These are phyloP conservation scores for Trifolium fragiferum DNA, from an alignment of 306 rosid species.

Conservation along the genomic window DNA sequence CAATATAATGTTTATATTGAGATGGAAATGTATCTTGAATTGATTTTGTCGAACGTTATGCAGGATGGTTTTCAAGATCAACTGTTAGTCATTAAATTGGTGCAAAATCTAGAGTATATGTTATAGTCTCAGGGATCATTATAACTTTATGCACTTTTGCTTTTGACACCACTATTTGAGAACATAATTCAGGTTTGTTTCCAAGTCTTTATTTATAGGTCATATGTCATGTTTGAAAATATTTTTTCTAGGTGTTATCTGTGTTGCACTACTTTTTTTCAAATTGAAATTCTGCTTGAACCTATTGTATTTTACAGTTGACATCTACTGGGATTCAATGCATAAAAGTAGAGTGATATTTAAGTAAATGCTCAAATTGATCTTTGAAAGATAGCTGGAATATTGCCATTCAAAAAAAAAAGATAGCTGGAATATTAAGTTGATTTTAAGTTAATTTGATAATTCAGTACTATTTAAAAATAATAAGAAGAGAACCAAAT, in stretches of 20 bases:
- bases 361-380: slow-evolving; percentile 19
- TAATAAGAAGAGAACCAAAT: too few species aligned
- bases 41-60: slow-evolving; percentile 20
- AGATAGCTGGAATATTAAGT: too few species aligned
- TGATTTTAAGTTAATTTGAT: too few species aligned
- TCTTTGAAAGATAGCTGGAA: slow-evolving; percentile 2
- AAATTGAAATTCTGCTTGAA: slow-evolving; percentile 35
- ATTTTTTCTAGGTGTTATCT: slow-evolving; percentile 14
- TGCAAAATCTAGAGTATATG: slow-evolving; percentile 91
- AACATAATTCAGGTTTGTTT: slow-evolving; percentile 84
- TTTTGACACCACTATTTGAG: slow-evolving; percentile 84
- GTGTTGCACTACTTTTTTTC: slow-evolving; percentile 8
- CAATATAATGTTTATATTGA: slow-evolving; percentile 24
- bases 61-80: slow-evolving; percentile 98
- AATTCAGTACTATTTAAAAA: too few species aligned
- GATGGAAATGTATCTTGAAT: slow-evolving; percentile 8
- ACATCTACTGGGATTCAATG: slow-evolving; percentile 30
- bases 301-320: slow-evolving; percentile 33
- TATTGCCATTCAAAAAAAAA: too few species aligned
- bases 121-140: slow-evolving; percentile 71
- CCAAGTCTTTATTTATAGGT: slow-evolving; percentile 32
- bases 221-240: slow-evolving; percentile 21
- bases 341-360: slow-evolving; percentile 26
- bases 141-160: slow-evolving; percentile 80
- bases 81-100: slow-evolving; percentile 96